phyloP scores from a whole-genome alignment of 176 grass and related monocot species.

The Triticum timopheevii region DNA sequence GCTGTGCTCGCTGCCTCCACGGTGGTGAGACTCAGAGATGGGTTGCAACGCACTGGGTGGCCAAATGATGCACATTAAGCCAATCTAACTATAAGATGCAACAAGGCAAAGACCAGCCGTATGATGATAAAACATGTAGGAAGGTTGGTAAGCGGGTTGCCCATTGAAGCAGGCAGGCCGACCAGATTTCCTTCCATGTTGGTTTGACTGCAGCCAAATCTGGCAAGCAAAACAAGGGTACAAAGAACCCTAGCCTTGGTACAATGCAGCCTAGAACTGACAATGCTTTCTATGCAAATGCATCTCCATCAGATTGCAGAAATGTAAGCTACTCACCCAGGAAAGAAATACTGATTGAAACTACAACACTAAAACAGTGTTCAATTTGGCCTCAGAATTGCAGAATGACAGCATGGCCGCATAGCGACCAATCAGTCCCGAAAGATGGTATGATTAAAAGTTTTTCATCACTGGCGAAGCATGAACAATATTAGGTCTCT shows the following conservation, averaged over 20 bases:
- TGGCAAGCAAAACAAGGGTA: slow-evolving; percentile 42
- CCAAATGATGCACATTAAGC: too few relatives aligned
- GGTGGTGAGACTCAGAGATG: too few relatives aligned
- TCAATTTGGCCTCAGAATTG: background rate
- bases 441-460: background rate
- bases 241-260: slow-evolving; percentile 27
- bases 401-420: background rate
- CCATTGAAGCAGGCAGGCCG: slow-evolving; percentile 26
- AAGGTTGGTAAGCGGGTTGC: slow-evolving; percentile 46
- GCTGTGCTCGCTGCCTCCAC: too few relatives aligned
- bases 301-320: slow-evolving; percentile 49
- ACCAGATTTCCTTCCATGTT: slow-evolving; percentile 48
- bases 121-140: background rate
- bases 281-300: slow-evolving; percentile 32
- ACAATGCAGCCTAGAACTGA: slow-evolving; percentile 59
- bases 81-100: too few relatives aligned
- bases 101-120: too few relatives aligned
- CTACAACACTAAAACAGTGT: background rate
- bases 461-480: background rate
- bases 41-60: too few relatives aligned
- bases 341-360: too few relatives aligned
- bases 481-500: background rate
- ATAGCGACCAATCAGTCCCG: background rate
- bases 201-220: slow-evolving; percentile 39
- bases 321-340: slow-evolving; percentile 58